Evolutionary conservation across 768 basidiomycete species (phyloP).

Genomic region (Boletus rufocinnamomeus): DNA sequence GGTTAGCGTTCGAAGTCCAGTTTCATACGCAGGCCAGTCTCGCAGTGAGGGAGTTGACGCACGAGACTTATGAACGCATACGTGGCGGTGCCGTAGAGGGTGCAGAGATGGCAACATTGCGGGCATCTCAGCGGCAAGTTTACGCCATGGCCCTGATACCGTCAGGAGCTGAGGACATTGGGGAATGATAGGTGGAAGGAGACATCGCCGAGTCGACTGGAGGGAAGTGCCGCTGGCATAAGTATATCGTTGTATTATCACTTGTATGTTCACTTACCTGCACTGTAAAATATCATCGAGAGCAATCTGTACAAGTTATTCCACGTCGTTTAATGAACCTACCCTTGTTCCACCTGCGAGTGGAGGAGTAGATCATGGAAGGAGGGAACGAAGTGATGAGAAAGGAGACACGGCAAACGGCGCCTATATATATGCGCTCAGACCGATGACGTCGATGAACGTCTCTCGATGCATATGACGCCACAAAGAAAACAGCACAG

Average conservation of each 20-base stretch:
- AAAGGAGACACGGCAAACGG: background rate
- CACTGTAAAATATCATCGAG: background rate
- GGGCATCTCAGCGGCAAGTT: background rate
- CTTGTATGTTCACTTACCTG: background rate
- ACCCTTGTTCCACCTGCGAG: background rate
- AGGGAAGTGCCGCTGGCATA: background rate
- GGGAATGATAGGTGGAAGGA: background rate
- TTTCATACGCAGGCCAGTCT: conserved; percentile 3
- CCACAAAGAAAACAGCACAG: no score
- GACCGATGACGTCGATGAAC: background rate
- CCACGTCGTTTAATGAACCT: background rate
- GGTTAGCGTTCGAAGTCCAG: conserved; percentile 5
- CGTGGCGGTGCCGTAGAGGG: background rate
- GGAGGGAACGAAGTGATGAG: background rate
- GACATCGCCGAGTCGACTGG: background rate
- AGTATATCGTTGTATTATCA: background rate
- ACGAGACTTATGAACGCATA: conserved; percentile 1
- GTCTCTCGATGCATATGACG: background rate
- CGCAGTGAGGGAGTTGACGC: conserved; percentile 1
- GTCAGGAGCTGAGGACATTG: background rate
- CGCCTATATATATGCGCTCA: background rate
- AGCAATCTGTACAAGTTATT: background rate
- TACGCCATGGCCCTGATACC: background rate
- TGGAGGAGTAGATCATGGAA: background rate
- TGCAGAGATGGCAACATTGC: background rate